phyloP scores from a whole-genome alignment of 2,329 filamentous ascomycete species.

The Colletotrichum chlorophyti region DNA sequence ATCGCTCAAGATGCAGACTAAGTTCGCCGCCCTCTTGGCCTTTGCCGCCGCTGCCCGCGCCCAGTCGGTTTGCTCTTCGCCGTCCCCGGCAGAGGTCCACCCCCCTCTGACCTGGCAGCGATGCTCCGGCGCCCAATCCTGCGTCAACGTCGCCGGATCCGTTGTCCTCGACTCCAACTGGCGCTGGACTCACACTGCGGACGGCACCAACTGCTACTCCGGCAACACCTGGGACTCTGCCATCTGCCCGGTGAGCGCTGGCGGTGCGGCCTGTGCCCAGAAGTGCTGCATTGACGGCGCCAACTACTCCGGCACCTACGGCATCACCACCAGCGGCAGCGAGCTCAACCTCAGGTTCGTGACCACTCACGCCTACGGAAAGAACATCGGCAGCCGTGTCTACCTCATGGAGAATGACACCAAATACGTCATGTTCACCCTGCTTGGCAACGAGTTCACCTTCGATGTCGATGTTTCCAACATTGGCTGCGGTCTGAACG shows the following conservation, averaged over 20 bases:
- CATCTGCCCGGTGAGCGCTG: constrained; percentile 40
- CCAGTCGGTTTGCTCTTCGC: constrained; percentile 58
- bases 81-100: constrained; percentile 54
- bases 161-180: constrained; percentile 67
- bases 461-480: constrained; percentile 76
- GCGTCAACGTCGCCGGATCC: constrained; percentile 54
- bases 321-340: constrained; percentile 58
- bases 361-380: constrained; percentile 54
- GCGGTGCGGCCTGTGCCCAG: constrained; percentile 49
- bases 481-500: constrained; percentile 74
- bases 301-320: constrained; percentile 58
- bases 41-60: constrained; percentile 51
- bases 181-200: constrained; percentile 62
- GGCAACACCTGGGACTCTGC: constrained; percentile 55
- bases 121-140: constrained; percentile 58
- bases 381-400: constrained; percentile 61
- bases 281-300: constrained; percentile 62
- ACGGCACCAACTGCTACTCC: constrained; percentile 62
- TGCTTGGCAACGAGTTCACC: constrained; percentile 73
- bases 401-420: constrained; percentile 69
- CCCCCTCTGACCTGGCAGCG: constrained; percentile 59
- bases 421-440: constrained; percentile 70
- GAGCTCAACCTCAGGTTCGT: constrained; percentile 64
- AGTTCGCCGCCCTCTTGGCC: constrained; percentile 42
- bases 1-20: constrained; percentile 35